These are phyloP conservation scores for Agaricus sinodeliciosus DNA, from an alignment of 768 basidiomycete genomes.

Conservation along the genomic window DNA sequence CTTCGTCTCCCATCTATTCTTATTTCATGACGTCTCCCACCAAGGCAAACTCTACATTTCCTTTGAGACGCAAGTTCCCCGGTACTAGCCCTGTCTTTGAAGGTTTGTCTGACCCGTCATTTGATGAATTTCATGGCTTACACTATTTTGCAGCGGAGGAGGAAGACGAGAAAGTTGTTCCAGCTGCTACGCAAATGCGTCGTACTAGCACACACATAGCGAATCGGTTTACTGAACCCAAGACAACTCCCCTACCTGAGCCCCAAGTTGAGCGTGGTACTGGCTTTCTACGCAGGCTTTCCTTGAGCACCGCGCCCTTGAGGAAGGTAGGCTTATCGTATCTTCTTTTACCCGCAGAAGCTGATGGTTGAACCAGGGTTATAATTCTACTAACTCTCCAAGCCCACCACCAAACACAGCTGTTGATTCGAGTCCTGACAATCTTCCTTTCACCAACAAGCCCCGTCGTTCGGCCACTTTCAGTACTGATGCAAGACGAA, in stretches of 20 bases:
- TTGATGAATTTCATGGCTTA: not conserved
- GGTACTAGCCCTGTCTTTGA: constrained; percentile 52
- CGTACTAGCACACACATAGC: constrained; percentile 53
- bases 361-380: constrained; percentile 17
- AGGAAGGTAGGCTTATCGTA: constrained; percentile 35
- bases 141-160: constrained; percentile 20
- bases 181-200: constrained; percentile 44
- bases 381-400: constrained; percentile 23
- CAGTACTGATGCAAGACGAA: constrained; percentile 34
- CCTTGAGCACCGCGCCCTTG: constrained; percentile 53
- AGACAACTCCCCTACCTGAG: constrained; percentile 32
- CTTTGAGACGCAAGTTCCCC: constrained; percentile 49
- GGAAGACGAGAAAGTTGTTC: constrained; percentile 34
- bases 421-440: constrained; percentile 30
- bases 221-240: constrained; percentile 44
- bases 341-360: constrained; percentile 13
- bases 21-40: constrained; percentile 62
- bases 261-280: constrained; percentile 58
- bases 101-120: constrained; percentile 33
- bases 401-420: constrained; percentile 48
- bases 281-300: constrained; percentile 69
- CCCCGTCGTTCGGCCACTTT: constrained; percentile 59
- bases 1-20: constrained; percentile 64
- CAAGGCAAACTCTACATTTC: constrained; percentile 48
- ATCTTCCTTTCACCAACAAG: constrained; percentile 23